phyloP scores from a whole-genome alignment of 2,329 filamentous ascomycete species.

The Diaporthe helianthi region DNA sequence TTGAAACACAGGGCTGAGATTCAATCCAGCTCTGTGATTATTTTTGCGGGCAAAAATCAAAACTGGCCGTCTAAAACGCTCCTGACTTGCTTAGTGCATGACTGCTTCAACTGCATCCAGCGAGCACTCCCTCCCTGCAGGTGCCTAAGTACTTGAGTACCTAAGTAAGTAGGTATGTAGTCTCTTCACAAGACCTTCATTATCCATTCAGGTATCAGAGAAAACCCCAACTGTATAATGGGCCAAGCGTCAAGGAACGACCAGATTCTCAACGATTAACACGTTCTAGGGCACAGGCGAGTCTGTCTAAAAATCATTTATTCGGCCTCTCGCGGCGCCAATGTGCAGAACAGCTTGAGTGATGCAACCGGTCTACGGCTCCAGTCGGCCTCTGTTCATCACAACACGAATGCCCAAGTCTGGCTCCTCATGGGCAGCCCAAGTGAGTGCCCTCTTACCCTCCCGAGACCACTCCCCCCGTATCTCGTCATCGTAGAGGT shows the following conservation, averaged over 20 bases:
- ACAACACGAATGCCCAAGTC: background rate
- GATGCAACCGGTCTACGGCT: conserved; percentile 6
- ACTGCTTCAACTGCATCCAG: background rate
- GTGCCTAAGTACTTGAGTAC: too few relatives aligned
- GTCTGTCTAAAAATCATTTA: background rate
- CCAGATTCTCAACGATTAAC: too few relatives aligned
- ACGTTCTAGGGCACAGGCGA: background rate
- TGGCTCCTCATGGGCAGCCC: conserved; percentile 9
- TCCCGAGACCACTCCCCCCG: background rate
- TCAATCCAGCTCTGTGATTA: background rate
- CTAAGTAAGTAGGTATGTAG: background rate
- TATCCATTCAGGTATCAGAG: conserved; percentile 1
- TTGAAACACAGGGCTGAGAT: too few relatives aligned
- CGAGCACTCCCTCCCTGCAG: background rate
- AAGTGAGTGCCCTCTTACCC: conserved; percentile 8
- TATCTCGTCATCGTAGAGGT: background rate
- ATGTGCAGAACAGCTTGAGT: background rate
- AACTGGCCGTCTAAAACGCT: background rate
- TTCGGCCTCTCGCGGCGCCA: background rate
- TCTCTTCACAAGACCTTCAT: background rate
- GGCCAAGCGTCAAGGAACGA: background rate
- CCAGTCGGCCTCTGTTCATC: conserved; percentile 19
- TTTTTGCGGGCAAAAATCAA: background rate
- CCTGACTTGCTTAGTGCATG: background rate
- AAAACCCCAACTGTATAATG: background rate